Evolutionary conservation across 176 grass and related monocot species (phyloP).

Genomic region (Avena sativa): DNA sequence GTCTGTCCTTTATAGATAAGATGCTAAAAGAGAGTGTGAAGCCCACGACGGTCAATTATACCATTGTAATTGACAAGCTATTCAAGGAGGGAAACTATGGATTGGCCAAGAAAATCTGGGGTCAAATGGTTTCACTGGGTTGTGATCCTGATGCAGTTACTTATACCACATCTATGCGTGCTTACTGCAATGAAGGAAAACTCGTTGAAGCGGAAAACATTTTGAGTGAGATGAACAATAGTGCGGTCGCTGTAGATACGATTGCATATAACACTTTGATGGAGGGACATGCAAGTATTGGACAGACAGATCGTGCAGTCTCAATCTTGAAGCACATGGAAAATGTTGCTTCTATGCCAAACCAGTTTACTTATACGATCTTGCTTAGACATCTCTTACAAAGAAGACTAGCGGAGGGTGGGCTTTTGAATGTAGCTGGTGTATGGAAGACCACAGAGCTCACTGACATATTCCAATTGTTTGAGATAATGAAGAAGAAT

Average conservation of each 20-base stretch:
- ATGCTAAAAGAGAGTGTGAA: constrained; percentile 62
- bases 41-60: constrained; percentile 54
- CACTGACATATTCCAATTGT: constrained; percentile 53
- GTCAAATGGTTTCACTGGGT: constrained; percentile 58
- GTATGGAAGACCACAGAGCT: constrained; percentile 57
- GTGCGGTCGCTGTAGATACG: constrained; percentile 45
- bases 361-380: constrained; percentile 53
- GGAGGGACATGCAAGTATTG: constrained; percentile 50
- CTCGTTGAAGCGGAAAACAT: constrained; percentile 58
- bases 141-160: constrained; percentile 57
- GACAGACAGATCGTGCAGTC: constrained; percentile 55
- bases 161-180: constrained; percentile 60
- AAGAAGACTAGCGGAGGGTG: constrained; percentile 36
- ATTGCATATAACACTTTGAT: constrained; percentile 68
- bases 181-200: constrained; percentile 60
- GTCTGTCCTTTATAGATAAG: constrained; percentile 53
- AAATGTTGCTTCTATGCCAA: constrained; percentile 55
- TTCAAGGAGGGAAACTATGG: constrained; percentile 55
- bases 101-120: constrained; percentile 52
- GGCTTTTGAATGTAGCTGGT: constrained; percentile 16
- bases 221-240: constrained; percentile 52
- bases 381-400: constrained; percentile 61
- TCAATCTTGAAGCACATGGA: constrained; percentile 59
- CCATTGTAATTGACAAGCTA: constrained; percentile 67
- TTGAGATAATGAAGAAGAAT: constrained; percentile 50